These are phyloP conservation scores for Scenedesmus sp. DNA, from an alignment of 163 green algal species.

Conservation along the genomic window DNA sequence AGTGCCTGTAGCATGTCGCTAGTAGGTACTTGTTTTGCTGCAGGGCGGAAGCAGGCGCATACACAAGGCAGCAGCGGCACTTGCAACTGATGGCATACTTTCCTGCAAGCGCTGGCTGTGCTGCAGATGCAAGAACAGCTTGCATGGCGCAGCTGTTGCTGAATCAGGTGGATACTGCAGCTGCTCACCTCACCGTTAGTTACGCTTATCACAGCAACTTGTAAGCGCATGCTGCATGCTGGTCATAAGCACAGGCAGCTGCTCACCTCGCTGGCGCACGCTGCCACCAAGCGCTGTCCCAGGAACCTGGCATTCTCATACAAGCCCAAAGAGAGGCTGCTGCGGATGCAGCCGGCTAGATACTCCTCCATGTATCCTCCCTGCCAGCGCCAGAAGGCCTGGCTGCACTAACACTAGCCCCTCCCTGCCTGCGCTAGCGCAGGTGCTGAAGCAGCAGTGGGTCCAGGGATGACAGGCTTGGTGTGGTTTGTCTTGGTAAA, in stretches of 20 bases:
- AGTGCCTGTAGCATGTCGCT: constrained; percentile 85
- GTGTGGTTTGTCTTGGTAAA: not conserved
- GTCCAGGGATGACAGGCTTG: not conserved
- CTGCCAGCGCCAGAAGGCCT: not conserved
- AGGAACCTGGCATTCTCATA: constrained; percentile 88
- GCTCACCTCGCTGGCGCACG: constrained; percentile 69
- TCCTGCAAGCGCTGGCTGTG: not conserved
- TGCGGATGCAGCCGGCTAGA: constrained; percentile 73
- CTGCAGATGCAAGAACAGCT: not conserved
- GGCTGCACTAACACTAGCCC: not conserved
- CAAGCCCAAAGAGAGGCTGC: constrained; percentile 75
- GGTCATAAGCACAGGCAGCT: not conserved
- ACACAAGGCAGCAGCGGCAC: not conserved
- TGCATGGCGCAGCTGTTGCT: not conserved
- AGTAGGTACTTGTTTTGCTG: constrained; percentile 87
- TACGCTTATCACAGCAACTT: not conserved
- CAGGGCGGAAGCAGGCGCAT: not conserved
- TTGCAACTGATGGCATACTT: not conserved
- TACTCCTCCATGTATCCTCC: constrained; percentile 65
- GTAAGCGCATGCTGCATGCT: not conserved
- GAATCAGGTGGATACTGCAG: not conserved
- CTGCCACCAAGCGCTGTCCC: constrained; percentile 82
- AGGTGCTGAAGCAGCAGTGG: not conserved
- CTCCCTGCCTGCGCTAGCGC: not conserved
- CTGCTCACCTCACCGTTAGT: not conserved